Base-by-base conservation (phyloP, 73 alveolate genomes). In the Tetrahymena elliotti region DNA sequence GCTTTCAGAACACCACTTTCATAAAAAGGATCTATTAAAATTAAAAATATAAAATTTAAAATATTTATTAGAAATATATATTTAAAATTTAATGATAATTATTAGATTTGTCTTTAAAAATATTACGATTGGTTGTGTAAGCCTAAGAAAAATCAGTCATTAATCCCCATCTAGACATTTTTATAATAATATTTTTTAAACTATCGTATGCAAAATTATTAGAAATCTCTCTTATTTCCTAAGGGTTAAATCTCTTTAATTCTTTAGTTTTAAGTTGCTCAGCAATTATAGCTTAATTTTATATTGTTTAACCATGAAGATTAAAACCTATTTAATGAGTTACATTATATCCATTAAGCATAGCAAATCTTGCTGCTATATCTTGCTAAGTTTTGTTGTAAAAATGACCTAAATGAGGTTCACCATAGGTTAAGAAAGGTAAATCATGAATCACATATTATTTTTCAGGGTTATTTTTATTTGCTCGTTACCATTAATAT, bases 351-450 rank as follows among this genome's bases (percentile, higher is more conserved):
- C 88, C 88, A n/a, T 68, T 68, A 47, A 96, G 97, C 41, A 98
- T 93, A 97, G 98, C 96, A 93, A 96, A 98, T 93, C 99, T 93
- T 35, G 98, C 97, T 33, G 97, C 97, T 35, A 97, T 97, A 94
- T 98, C 99, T 95, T 98, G 97, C 84, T 97, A 41, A 24, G 97
- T 96, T 83, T 98, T 98, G 83, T 98, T 98, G 33, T 96, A 97
- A 27, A 98, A 93, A 82, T 97, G 98, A 34, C 99, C 99, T 52
- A 97, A 93, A 93, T 98, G 99, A 38, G 99, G 98, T 93, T 94
- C 97, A 10, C 99, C 99, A 93, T 98, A 96, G 16, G 99, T 98
- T 84, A 97, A 98, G 52, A 98, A 97, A 6, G 99, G 99, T 4
- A 98, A 98, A 52, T 98, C 99, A 93, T 97, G 97, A 82, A 97